Base-by-base conservation (phyloP, 2,329 filamentous ascomycete genomes). In the Zasmidium angulare region DNA sequence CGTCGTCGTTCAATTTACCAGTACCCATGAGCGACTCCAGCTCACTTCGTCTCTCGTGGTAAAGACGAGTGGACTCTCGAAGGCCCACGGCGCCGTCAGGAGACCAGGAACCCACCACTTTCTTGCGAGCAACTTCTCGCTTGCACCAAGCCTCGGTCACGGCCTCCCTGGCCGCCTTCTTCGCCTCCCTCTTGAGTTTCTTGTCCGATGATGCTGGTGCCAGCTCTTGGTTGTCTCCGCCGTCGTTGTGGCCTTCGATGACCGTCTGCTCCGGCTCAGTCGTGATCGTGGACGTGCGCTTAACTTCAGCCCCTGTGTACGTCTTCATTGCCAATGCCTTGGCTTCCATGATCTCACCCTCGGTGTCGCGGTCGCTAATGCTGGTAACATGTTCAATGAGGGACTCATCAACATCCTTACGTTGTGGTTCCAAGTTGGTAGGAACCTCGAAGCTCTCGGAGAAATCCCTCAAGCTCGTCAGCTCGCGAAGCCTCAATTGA, bases 131-230 rank as follows among this genome's bases (percentile, higher is more conserved):
- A 4, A 40, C 24, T 20, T 69, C 66, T 14, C 68, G 61, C 36
- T 62, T 59, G 23, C 55, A 47, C 65, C 64, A 69, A 24, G 64
- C 65, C 3, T 50, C 50, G 24, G 55, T 61, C 17, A 69, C 55
- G 19, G 58, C 61, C 19, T 55, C 59, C 20, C 66, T 60, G 12
- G 65, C 61, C 17, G 53, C 58, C 36, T 61, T 60, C 49, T 56
- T 59, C 40, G 48, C 40, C 50, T 59, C 53, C 31, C 58, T 61
- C n/a, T 40, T 22, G 36, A 14, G 3, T 17, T 17, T 7, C 36
- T 43, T 43, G 12, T 7, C n/a, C 14, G 11, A 14, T 3, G 36
- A 43, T 17, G 36, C 6, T 17, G 36, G 3, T 3, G n/a, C 3
- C 14, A 4, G 12, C 36, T 43, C 36, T 43, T 14, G 3, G 11